Percentiles rank a stretch among this genome's conserved stretches.
Conservation (phyloP, 768 basidiomycete genomes). For the Serpula lacrymans region DNA sequence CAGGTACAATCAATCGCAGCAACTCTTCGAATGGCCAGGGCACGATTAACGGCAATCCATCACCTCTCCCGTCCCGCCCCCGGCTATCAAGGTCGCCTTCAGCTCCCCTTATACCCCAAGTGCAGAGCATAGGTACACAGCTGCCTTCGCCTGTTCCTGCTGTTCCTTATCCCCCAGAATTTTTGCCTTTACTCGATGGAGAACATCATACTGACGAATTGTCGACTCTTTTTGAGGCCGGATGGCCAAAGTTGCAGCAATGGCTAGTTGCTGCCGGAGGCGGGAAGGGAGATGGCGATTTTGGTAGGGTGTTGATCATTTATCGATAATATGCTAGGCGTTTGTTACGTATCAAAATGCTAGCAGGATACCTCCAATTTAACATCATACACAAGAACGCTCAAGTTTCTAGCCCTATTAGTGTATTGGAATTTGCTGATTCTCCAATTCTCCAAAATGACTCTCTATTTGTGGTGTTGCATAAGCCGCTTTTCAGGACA, state of each 20-base stretch:
- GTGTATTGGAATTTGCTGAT: no score
- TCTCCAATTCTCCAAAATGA: no score
- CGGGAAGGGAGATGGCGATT: constrained; percentile 60
- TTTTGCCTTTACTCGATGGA: constrained; percentile 72
- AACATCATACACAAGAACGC: no score
- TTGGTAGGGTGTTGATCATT: constrained; percentile 74
- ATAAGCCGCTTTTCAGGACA: no score
- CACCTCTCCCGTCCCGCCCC: constrained; percentile 38
- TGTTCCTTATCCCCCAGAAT: constrained; percentile 43
- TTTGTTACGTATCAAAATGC: no score
- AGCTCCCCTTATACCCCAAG: constrained; percentile 38
- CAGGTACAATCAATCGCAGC: not conserved
- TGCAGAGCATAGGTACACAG: constrained; percentile 21
- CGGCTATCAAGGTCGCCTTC: constrained; percentile 60
- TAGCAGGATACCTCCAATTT: no score
- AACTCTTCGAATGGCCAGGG: constrained; percentile 16
- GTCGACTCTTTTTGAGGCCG: constrained; percentile 74
- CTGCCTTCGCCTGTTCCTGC: constrained; percentile 15
- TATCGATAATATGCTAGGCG: constrained; percentile 61
- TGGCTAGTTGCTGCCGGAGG: constrained; percentile 65
- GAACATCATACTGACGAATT: constrained; percentile 92
- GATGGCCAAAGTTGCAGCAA: constrained; percentile 77
- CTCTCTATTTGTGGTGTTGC: no score
- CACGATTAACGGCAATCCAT: constrained; percentile 15
- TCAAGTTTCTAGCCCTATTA: no score